phyloP scores from a whole-genome alignment of 306 rosid genomes.

The Cyamopsis tetragonoloba region DNA sequence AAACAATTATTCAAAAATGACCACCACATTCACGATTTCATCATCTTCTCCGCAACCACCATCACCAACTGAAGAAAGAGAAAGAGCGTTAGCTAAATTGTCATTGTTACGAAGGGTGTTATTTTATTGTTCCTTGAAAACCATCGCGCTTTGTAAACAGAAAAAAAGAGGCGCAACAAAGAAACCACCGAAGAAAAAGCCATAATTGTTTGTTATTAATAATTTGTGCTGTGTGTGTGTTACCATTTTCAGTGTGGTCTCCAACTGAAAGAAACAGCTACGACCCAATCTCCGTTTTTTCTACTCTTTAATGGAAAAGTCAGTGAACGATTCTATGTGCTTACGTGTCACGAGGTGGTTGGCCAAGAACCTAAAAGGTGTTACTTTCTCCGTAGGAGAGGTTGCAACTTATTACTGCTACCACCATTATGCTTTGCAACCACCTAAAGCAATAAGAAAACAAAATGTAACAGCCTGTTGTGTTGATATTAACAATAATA shows the following conservation, averaged over 20 bases:
- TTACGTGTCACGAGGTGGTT: conserved; percentile 25
- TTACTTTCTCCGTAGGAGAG: neutral
- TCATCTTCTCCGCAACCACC: conserved; percentile 41
- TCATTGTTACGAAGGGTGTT: conserved; percentile 65
- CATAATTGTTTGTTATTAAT: neutral
- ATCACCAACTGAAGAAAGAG: conserved; percentile 55
- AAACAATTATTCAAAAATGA: neutral
- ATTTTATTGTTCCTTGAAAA: conserved; percentile 45
- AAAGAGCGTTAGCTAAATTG: conserved; percentile 61
- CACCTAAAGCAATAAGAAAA: neutral
- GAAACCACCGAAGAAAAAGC: neutral
- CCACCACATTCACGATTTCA: conserved; percentile 21
- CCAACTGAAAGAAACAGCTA: conserved; percentile 28
- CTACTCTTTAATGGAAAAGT: neutral
- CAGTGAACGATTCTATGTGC: neutral
- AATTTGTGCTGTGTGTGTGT: neutral
- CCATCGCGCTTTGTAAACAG: conserved; percentile 36
- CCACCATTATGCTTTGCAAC: too few relatives aligned
- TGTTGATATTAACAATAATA: neutral
- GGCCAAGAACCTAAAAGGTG: conserved; percentile 24
- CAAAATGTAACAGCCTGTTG: conserved; percentile 26
- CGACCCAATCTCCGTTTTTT: neutral
- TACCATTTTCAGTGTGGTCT: neutral
- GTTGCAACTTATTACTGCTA: conserved; percentile 22
- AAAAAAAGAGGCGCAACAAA: neutral